Base-by-base conservation (phyloP, 2,329 filamentous ascomycete genomes). In the Pseudocercospora crystallina region DNA sequence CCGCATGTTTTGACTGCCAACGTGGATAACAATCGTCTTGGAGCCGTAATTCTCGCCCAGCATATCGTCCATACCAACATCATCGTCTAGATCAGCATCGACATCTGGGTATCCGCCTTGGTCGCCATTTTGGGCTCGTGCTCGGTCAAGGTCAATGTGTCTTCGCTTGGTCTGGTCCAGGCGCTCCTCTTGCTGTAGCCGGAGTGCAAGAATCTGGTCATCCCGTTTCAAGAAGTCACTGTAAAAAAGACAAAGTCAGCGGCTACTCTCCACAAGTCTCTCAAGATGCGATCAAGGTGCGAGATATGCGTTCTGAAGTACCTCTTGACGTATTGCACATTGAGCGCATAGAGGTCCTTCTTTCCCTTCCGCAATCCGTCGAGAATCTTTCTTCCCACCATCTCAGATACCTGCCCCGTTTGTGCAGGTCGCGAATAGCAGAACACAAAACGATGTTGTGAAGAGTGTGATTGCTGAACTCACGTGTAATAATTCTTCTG, bases 401-500 rank as follows among this genome's bases (percentile, higher is more conserved):
- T 66, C 8, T 11, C 20, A 7, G 7, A 7, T 26, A 26, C 7
- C 20, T 26, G 20, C 20, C 20, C 3, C 40, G 38, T 15, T 15
- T 38, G 12, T 34, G 40, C 5, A n/a, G 14, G 33, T 37, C 44
- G 37, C 41, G 45, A 15, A 41, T n/a, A 29, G 33, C 20, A 29
- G 36, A 46, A 38, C 29, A 13, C 34, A n/a, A 10, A 34, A 14
- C 12, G 34, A 29, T 41, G 39, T 12, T 41, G 39, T 12, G 15
- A 39, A 39, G 30, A 26, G 17, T 43, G 46, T 32, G 37, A 15
- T 38, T 32, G 47, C 33, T 37, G 46, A 35, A 76, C 84, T 55
- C 79, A 94, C 89, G 91, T 96, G 71, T 96, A 96, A 73, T 99
- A 99, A 72, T 99, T 99, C 77, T 99, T 99, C 72, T 99, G 94